phyloP scores from a whole-genome alignment of 805 yeast species.

The Middelhovenomyces tepae region DNA sequence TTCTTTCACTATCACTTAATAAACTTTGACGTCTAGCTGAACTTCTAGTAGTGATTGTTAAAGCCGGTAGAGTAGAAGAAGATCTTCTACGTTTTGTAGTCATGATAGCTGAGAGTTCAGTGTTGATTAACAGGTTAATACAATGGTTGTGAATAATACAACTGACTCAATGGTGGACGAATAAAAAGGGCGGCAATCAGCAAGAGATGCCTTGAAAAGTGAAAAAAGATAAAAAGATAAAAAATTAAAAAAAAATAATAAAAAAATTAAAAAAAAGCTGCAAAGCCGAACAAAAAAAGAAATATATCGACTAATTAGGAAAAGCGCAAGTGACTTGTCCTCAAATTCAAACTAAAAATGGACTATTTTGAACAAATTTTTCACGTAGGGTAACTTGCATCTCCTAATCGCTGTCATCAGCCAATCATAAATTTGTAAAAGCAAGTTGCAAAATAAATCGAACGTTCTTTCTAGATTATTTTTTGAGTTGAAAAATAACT shows the following conservation, averaged over 20 bases:
- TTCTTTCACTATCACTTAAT: too few species aligned
- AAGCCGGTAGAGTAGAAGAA: conserved; percentile 1
- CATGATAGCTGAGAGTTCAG: conserved; percentile 3
- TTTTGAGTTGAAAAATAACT: background rate
- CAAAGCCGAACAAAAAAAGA: background rate
- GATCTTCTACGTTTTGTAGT: too few species aligned
- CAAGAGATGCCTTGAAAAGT: too few species aligned
- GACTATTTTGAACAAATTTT: too few species aligned
- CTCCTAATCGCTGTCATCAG: background rate
- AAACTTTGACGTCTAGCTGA: background rate
- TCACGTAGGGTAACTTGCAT: too few species aligned
- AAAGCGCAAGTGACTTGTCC: background rate
- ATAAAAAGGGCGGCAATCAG: too few species aligned
- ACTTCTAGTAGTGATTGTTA: background rate
- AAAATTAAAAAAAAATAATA: background rate
- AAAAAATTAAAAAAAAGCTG: background rate
- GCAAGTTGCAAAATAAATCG: background rate
- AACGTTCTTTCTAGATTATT: background rate
- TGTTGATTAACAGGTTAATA: too few species aligned
- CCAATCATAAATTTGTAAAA: background rate
- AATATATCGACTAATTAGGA: background rate
- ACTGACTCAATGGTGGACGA: background rate
- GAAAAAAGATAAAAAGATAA: conserved; percentile 1
- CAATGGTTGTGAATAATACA: background rate
- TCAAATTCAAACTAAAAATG: background rate